Evolutionary conservation across 1,284 basidiomycete genomes (phyloP), one percentile per base, ranked within the genome.

Genomic region (Austroboletus novae-zelandiae): DNA sequence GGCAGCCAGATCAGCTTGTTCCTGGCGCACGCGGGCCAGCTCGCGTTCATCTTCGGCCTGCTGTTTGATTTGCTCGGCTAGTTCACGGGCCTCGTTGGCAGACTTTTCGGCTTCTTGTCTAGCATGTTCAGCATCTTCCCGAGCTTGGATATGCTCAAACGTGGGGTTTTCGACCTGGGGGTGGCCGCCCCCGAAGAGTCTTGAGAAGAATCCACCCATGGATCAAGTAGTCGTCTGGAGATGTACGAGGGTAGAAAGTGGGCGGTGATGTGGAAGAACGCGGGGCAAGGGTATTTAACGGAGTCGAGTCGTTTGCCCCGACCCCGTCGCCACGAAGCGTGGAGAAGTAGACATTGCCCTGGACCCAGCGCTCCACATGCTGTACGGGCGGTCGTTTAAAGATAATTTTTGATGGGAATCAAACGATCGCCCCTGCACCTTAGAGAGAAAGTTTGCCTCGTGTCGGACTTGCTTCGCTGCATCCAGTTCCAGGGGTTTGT

Each of bases 11-110:
- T 66, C 65, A 18, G 51, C 55, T 18, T 67, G 63, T 17, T 64
- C 61, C 27, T 64, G 61, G 32, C 45, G 66, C 40, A 56, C 52
- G 39, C 52, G 50, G 1, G 39, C 40, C 1, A 64, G 61, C 8
- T 45, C 37, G 7, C 59, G 59, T 48, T 66, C 65, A 23, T 52
- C 55, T 20, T 67, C 66, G n/a, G 53, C 32, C 31, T 64, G 56
- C 11, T 50, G 32, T 34, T 34, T 34, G 32, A 34, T 13, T 6
- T 34, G 32, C 3, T 34, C 32, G 15, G 32, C 32, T 13, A 13
- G 32, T 11, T 9, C 32, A 6, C 6, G 32, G 32, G 32, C 32
- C 1, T 14, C 4, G 5, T 34, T 34, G 10, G 32, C 32, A 11
- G 11, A 7, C 1, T 34, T 34, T 34, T 34, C 32, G 10, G 32